phyloP scores from a whole-genome alignment of 2,329 filamentous ascomycete species.

The Fusarium neocosmosporiellum region DNA sequence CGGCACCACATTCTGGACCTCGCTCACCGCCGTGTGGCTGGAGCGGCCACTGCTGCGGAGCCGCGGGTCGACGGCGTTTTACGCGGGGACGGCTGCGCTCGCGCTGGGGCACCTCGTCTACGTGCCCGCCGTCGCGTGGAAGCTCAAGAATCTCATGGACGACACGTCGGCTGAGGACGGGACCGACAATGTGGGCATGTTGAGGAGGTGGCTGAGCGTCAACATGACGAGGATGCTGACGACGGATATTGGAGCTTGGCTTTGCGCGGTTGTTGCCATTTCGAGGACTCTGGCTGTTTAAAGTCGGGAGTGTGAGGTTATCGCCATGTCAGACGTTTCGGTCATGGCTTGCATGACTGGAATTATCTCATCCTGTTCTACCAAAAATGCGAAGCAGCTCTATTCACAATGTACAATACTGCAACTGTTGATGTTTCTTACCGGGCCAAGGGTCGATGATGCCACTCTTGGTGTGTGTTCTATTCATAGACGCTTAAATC shows the following conservation, averaged over 20 bases:
- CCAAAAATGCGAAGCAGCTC: background rate
- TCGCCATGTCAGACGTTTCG: background rate
- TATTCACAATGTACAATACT: background rate
- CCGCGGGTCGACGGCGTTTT: constrained; percentile 46
- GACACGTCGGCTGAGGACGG: constrained; percentile 33
- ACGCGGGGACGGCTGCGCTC: constrained; percentile 46
- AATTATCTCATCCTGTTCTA: background rate
- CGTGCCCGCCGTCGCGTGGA: constrained; percentile 48
- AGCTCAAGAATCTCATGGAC: constrained; percentile 46
- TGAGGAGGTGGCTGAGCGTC: constrained; percentile 47
- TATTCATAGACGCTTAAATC: constrained; percentile 8
- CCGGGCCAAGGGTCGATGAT: background rate
- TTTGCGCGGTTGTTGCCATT: constrained; percentile 47
- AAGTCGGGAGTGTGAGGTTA: background rate
- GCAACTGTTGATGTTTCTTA: background rate
- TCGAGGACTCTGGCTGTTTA: constrained; percentile 38
- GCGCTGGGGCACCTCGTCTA: constrained; percentile 49
- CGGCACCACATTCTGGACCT: constrained; percentile 48
- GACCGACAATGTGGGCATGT: constrained; percentile 43
- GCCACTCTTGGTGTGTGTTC: background rate
- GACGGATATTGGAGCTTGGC: constrained; percentile 49
- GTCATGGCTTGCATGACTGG: background rate
- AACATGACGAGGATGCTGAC: constrained; percentile 49
- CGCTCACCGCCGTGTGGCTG: constrained; percentile 42
- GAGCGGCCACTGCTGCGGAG: constrained; percentile 36